phyloP scores from a whole-genome alignment of 805 yeast species.

The Schwanniomyces vanrijiae region DNA sequence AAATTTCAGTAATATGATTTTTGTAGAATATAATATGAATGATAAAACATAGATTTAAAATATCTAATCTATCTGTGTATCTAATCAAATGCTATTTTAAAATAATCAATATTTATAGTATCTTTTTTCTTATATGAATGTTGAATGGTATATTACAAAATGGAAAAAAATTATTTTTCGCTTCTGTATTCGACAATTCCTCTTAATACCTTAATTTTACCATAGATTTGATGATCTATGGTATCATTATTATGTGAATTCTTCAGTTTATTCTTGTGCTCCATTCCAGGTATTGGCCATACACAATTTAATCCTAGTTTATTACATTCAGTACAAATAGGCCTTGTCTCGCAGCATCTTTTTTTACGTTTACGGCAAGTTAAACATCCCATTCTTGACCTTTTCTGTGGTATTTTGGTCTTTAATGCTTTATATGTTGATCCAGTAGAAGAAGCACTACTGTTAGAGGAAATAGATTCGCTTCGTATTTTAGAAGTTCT shows the following conservation, averaged over 20 bases:
- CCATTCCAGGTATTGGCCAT: slow-evolving; percentile 76
- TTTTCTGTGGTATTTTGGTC: slow-evolving; percentile 29
- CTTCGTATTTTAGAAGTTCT: background rate
- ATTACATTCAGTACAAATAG: slow-evolving; percentile 66
- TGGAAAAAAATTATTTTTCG: background rate
- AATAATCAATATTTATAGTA: background rate
- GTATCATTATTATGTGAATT: slow-evolving; percentile 48
- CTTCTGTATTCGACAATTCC: slow-evolving; percentile 57
- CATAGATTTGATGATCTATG: slow-evolving; percentile 54
- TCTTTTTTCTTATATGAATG: background rate
- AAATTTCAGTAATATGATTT: no score
- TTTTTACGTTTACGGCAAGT: slow-evolving; percentile 79
- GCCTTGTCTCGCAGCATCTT: slow-evolving; percentile 71
- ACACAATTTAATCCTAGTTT: slow-evolving; percentile 62
- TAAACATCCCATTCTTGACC: slow-evolving; percentile 72
- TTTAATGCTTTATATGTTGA: background rate
- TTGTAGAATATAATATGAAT: no score
- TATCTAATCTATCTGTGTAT: background rate
- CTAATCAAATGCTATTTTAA: background rate
- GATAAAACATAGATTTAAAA: no score
- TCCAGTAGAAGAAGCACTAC: background rate
- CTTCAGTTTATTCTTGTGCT: slow-evolving; percentile 57
- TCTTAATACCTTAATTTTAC: slow-evolving; percentile 59
- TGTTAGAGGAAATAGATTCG: background rate
- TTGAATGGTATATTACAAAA: background rate